A percentile compares a stretch with the other conserved stretches of the same genome.
Conservation (phyloP, 257 asterid species). For the Solanum chaucha region DNA sequence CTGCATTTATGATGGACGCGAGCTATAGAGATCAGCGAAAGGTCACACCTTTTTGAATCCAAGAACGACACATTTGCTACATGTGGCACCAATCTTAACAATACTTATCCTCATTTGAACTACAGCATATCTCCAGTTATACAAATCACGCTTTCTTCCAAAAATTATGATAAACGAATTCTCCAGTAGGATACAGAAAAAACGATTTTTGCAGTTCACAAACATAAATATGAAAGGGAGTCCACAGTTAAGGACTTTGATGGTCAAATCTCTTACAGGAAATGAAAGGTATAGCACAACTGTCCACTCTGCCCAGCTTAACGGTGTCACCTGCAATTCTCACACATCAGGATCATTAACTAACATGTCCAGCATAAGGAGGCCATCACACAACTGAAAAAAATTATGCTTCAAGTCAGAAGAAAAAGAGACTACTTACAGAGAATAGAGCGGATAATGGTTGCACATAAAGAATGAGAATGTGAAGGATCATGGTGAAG, state of each 20-base stretch:
- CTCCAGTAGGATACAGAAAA: not conserved
- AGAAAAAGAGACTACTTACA: slow-evolving; percentile 37
- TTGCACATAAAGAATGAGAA: slow-evolving; percentile 65
- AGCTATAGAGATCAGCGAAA: not conserved
- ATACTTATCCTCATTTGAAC: not conserved
- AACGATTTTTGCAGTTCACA: not conserved
- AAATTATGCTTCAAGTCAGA: not conserved
- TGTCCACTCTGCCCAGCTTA: slow-evolving; percentile 91
- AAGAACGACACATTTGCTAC: not conserved
- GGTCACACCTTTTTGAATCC: not conserved
- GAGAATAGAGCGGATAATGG: slow-evolving; percentile 92
- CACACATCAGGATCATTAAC: not conserved
- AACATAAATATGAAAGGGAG: not conserved
- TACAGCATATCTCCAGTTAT: not conserved
- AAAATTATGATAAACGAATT: not conserved
- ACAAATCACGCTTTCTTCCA: not conserved
- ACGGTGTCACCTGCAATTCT: slow-evolving; percentile 63
- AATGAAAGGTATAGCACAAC: slow-evolving; percentile 80
- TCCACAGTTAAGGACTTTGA: not conserved
- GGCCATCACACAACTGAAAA: not conserved
- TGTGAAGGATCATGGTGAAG: slow-evolving; percentile 86
- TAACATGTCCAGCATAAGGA: not conserved
- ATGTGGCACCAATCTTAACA: not conserved
- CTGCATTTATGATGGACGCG: not conserved
- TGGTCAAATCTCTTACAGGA: slow-evolving; percentile 59